Evolutionary conservation across 371 early-diverging fungal species (phyloP).

Genomic region (Mortierella sp.): DNA sequence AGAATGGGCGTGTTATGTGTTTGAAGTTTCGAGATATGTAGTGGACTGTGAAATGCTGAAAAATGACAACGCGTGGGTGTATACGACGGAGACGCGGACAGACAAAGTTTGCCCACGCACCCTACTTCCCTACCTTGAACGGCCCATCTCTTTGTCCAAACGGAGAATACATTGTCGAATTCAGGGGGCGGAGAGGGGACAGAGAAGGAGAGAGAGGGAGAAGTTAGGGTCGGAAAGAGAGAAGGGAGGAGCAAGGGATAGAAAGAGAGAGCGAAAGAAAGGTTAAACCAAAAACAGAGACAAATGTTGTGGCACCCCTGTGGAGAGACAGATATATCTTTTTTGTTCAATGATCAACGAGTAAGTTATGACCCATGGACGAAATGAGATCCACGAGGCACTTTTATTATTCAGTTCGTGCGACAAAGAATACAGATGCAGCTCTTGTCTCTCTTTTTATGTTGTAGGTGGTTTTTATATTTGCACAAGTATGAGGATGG

Average conservation of each 20-base stretch:
- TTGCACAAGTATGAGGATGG: not conserved
- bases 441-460: not conserved
- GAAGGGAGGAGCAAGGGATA: not conserved
- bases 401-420: not conserved
- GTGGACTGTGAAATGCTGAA: not conserved
- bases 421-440: not conserved
- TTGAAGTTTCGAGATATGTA: not conserved
- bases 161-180: not conserved
- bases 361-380: not conserved
- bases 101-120: not conserved
- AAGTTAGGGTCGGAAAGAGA: not conserved
- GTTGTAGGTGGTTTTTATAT: not conserved
- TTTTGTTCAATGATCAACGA: not conserved
- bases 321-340: not conserved
- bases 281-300: not conserved
- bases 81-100: not conserved
- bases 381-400: slow-evolving; percentile 7
- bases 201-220: not conserved
- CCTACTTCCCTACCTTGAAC: not conserved
- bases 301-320: not conserved
- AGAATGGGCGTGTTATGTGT: not conserved
- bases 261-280: not conserved
- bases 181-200: not conserved
- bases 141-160: not conserved
- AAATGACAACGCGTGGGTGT: not conserved